Base-by-base conservation (phyloP, 2,329 filamentous ascomycete genomes). In the Xylariaceae sp. region DNA sequence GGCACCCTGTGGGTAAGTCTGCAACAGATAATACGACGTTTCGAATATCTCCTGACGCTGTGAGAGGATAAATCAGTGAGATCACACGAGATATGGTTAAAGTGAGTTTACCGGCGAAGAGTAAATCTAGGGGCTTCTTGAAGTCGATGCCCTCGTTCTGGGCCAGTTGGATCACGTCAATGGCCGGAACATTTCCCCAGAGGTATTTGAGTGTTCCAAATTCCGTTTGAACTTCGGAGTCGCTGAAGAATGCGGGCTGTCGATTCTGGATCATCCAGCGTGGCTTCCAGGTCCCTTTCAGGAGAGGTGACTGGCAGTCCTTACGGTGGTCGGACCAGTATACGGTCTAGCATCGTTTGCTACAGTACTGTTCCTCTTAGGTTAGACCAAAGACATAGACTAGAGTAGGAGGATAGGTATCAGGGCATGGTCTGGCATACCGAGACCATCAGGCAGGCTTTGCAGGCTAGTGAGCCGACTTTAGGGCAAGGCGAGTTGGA, bases 291-390 rank as follows among this genome's bases (percentile, higher is more conserved):
- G 42, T 51, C 3, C 49, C 34, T 31, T 66, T 66, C 18, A 60
- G 54, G 2, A 68, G 46, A n/a, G 58, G 41, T 1, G 63, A 69
- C 13, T 55, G 64, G 59, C 69, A 72, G 40, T 65, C 56, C 1
- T 40, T 38, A 19, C 68, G 68, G 49, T 72, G 69, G 1, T 42
- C 22, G 2, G 39, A 38, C 67, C 64, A 70, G 48, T 72, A 63
- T 3, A 47, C 41, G 9, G 14, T 57, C 44, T 71, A 67, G 49
- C 69, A 73, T 1, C 49, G 45, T 39, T 60, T 60, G 43, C 61
- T 59, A 51, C 70, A 73, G 50, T 71, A 72, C 70, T 71, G 9
- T 28, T 31, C 38, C 12, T 39, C 45, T 18, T n/a, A 31, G 14
- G 6, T 14, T 14, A 6, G 1, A 17, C 51, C 31, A 54, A 44